phyloP scores from a whole-genome alignment of 2,329 filamentous ascomycete genomes.

The Emergomyces orientalis region DNA sequence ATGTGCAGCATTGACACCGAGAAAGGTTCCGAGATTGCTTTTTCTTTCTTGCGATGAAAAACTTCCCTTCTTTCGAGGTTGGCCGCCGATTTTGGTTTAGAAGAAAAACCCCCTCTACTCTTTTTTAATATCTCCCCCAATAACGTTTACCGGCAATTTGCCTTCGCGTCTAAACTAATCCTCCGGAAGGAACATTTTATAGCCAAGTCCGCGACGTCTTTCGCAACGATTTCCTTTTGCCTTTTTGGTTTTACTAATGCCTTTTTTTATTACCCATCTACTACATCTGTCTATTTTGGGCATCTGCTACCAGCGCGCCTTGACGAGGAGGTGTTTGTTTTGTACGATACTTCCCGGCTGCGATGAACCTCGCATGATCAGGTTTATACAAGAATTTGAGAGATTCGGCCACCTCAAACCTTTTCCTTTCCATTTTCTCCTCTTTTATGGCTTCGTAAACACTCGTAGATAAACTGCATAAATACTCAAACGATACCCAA shows the following conservation, averaged over 20 bases:
- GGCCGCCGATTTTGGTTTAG: slow-evolving; percentile 38
- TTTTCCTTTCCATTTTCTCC: background rate
- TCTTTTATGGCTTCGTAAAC: background rate
- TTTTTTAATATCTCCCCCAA: slow-evolving; percentile 28
- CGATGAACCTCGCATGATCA: slow-evolving; percentile 24
- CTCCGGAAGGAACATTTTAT: slow-evolving; percentile 11
- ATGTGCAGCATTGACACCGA: slow-evolving; percentile 28
- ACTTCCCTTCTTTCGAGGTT: slow-evolving; percentile 38
- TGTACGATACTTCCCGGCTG: slow-evolving; percentile 17
- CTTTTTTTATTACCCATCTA: slow-evolving; percentile 19
- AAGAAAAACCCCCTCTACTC: slow-evolving; percentile 26
- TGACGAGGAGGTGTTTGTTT: slow-evolving; percentile 12
- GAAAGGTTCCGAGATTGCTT: slow-evolving; percentile 16
- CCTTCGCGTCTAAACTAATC: slow-evolving; percentile 15
- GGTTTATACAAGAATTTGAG: slow-evolving; percentile 31
- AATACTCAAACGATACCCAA: background rate
- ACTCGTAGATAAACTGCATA: background rate
- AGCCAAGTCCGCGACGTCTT: slow-evolving; percentile 25
- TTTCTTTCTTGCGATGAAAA: slow-evolving; percentile 15
- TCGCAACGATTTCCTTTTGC: slow-evolving; percentile 23
- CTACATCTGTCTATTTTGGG: slow-evolving; percentile 14
- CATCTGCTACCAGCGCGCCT: slow-evolving; percentile 12
- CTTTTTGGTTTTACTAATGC: slow-evolving; percentile 18
- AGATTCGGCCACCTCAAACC: slow-evolving; percentile 37
- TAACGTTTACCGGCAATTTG: slow-evolving; percentile 21